phyloP scores from a whole-genome alignment of 2,329 filamentous ascomycete species.

The Colletotrichum paranaense region DNA sequence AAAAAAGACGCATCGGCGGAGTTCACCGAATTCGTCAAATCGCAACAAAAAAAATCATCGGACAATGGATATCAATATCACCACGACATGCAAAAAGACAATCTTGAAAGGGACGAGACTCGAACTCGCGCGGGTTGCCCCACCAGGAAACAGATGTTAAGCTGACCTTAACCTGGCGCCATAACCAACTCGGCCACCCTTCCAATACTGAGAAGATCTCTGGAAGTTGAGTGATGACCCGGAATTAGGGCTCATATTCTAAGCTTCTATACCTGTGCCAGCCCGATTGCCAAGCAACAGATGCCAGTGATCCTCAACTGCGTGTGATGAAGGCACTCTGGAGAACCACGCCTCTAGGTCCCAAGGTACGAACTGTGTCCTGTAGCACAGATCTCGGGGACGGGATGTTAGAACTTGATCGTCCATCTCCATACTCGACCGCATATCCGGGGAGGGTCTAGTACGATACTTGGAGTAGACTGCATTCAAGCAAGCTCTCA shows the following conservation, averaged over 20 bases:
- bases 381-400: neutral
- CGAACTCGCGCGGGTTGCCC: conserved; percentile 36
- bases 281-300: too few relatives aligned
- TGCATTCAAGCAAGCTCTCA: neutral
- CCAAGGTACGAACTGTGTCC: neutral
- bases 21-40: neutral
- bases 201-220: neutral
- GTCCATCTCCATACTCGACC: neutral
- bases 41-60: neutral
- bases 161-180: conserved; percentile 36
- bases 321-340: too few relatives aligned
- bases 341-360: too few relatives aligned
- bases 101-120: conserved; percentile 34
- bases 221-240: fast-evolving
- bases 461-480: conserved; percentile 4
- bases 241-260: neutral
- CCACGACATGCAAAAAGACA: fast-evolving
- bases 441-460: neutral
- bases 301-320: too few relatives aligned
- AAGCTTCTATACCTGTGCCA: too few relatives aligned
- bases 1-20: neutral
- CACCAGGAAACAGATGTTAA: conserved; percentile 35
- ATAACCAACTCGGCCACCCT: conserved; percentile 37
- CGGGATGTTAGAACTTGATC: neutral
- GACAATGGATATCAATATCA: too few relatives aligned